Evolutionary conservation across 345 rosid species (phyloP).

Genomic region (Mangifera indica): DNA sequence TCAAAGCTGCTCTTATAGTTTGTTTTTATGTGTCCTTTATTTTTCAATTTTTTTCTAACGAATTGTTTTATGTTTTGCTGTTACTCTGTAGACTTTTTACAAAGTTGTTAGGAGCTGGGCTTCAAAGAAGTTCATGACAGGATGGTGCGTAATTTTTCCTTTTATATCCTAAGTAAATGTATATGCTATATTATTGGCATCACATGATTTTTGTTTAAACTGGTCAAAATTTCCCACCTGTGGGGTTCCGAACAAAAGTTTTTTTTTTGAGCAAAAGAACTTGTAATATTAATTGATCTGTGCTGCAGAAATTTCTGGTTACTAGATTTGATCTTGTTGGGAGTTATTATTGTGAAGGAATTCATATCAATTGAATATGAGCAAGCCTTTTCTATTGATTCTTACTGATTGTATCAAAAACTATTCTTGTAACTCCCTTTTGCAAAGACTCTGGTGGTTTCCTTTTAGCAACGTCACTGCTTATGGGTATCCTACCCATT

Average conservation of each 20-base stretch:
- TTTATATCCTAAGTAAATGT: constrained; percentile 2
- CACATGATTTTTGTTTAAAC: not conserved
- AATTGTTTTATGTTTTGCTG: constrained; percentile 1
- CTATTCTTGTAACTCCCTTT: no score
- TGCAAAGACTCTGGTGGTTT: no score
- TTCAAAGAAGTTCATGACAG: constrained; percentile 97
- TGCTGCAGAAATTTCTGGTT: no score
- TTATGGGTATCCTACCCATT: no score
- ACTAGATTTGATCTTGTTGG: no score
- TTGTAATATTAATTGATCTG: no score
- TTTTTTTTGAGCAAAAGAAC: no score
- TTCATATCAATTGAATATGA: not conserved
- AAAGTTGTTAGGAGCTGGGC: constrained; percentile 97
- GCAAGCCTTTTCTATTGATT: no score
- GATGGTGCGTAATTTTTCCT: constrained; percentile 57
- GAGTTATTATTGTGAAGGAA: not conserved
- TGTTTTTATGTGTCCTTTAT: not conserved
- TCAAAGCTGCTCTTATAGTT: not conserved
- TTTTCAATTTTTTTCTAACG: not conserved
- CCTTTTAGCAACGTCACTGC: no score
- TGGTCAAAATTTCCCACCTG: not conserved
- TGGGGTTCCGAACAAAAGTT: no score
- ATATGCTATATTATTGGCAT: not conserved
- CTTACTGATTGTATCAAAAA: no score
- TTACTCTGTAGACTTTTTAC: constrained; percentile 68